Percentiles rank a stretch among this genome's conserved stretches.
These are phyloP conservation scores for Alternaria postmessia DNA, from an alignment of 2,329 filamentous ascomycete species.

Conservation along the genomic window DNA sequence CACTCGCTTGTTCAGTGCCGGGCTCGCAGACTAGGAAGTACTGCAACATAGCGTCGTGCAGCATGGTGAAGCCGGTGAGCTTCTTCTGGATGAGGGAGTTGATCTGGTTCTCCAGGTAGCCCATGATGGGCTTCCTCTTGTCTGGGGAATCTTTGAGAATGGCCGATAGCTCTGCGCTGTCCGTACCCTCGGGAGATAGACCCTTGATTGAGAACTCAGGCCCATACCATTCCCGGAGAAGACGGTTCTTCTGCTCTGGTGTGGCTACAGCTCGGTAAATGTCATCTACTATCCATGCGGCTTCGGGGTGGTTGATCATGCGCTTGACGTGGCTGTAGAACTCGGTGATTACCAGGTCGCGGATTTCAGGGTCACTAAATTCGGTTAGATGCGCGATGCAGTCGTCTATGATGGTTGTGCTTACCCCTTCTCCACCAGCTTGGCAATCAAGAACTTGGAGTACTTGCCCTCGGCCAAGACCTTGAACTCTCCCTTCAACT, in stretches of 20 bases:
- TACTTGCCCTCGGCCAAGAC: constrained; percentile 93
- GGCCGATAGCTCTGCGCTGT: constrained; percentile 71
- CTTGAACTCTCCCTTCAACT: constrained; percentile 84
- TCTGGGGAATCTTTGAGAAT: constrained; percentile 82
- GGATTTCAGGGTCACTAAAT: constrained; percentile 77
- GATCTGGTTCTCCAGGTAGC: constrained; percentile 83
- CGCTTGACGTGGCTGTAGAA: constrained; percentile 94
- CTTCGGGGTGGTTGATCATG: constrained; percentile 94
- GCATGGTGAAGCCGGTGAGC: constrained; percentile 94
- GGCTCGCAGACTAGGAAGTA: constrained; percentile 84
- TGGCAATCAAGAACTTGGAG: constrained; percentile 96
- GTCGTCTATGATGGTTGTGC: constrained; percentile 10
- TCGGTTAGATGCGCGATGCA: constrained; percentile 17
- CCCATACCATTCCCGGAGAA: constrained; percentile 96
- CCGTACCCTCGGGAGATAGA: constrained; percentile 54
- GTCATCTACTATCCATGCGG: constrained; percentile 97
- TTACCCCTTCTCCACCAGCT: constrained; percentile 83
- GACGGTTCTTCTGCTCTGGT: constrained; percentile 80
- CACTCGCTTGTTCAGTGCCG: constrained; percentile 81
- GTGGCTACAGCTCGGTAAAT: constrained; percentile 91
- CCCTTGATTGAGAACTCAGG: constrained; percentile 88
- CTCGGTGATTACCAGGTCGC: constrained; percentile 88
- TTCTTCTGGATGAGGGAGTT: constrained; percentile 96
- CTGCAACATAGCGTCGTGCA: constrained; percentile 98
- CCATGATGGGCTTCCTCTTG: constrained; percentile 88